Evolutionary conservation across 2,329 filamentous ascomycete genomes (phyloP).

Genomic region (Phialophora macrospora): DNA sequence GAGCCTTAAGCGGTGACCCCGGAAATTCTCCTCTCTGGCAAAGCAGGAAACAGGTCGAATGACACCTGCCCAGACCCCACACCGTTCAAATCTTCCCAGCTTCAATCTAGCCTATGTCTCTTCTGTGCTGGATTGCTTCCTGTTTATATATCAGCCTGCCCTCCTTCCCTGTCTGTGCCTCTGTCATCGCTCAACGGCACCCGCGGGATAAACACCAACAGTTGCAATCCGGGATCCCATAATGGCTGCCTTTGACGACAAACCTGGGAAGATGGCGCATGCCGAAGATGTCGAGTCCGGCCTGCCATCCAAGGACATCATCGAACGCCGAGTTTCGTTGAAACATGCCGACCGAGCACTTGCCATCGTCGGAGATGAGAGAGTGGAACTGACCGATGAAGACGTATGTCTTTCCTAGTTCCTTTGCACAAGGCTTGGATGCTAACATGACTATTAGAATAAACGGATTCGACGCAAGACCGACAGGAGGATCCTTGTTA

Average conservation of each 20-base stretch:
- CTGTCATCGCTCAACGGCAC: neutral
- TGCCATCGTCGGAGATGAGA: slow-evolving; percentile 36
- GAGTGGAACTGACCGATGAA: slow-evolving; percentile 46
- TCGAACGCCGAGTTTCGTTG: slow-evolving; percentile 19
- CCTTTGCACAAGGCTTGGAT: neutral
- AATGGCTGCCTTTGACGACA: slow-evolving; percentile 32
- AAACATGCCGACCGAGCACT: slow-evolving; percentile 39
- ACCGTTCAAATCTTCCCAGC: slow-evolving; percentile 8
- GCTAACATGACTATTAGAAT: slow-evolving; percentile 46
- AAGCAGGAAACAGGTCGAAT: slow-evolving; percentile 6
- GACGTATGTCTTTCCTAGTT: slow-evolving; percentile 39
- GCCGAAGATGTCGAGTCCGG: slow-evolving; percentile 33
- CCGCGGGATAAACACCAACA: neutral
- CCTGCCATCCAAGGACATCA: slow-evolving; percentile 21
- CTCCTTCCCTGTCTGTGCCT: neutral
- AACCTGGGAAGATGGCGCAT: slow-evolving; percentile 29
- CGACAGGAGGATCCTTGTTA: slow-evolving; percentile 61
- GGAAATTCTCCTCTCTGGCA: neutral
- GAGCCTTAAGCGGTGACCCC: neutral
- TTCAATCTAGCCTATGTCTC: neutral
- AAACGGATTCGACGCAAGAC: slow-evolving; percentile 65
- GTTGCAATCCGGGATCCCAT: neutral
- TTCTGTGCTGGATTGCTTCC: neutral
- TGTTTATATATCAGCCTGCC: slow-evolving; percentile 15
- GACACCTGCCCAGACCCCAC: slow-evolving; percentile 24